A percentile compares a stretch with the other conserved stretches of the same genome.
These are phyloP conservation scores for Scutellaria minor DNA, from an alignment of 257 asterid species.

Conservation along the genomic window DNA sequence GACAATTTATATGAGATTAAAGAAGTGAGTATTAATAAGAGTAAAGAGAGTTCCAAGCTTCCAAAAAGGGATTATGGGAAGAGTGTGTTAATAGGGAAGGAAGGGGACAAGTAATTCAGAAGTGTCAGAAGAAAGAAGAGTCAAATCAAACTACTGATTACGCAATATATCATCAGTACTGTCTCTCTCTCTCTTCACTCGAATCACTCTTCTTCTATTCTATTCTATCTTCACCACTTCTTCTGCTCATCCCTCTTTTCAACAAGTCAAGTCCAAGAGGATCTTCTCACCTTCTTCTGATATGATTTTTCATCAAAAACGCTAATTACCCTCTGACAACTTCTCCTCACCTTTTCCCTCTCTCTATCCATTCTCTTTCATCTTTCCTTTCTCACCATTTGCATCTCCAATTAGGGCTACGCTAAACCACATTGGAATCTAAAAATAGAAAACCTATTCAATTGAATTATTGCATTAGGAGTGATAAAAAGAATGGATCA, in stretches of 20 bases:
- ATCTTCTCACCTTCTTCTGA: neutral
- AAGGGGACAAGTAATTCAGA: conserved; percentile 32
- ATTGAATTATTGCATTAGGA: too few species aligned
- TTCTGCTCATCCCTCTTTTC: too few species aligned
- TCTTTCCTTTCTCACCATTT: neutral
- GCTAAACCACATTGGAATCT: too few species aligned
- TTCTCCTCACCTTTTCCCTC: conserved; percentile 17
- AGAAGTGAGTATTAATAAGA: too few species aligned
- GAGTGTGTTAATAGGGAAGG: conserved; percentile 31
- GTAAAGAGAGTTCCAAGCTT: neutral
- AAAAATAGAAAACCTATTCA: too few species aligned
- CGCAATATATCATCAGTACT: conserved; percentile 32
- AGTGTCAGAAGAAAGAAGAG: conserved; percentile 32
- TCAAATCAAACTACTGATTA: conserved; percentile 39
- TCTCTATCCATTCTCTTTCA: neutral
- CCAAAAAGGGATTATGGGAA: conserved; percentile 36
- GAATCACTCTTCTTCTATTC: neutral
- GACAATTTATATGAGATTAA: too few species aligned
- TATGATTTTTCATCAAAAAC: neutral
- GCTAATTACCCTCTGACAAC: neutral
- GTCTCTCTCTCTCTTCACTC: neutral
- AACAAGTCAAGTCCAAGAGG: too few species aligned
- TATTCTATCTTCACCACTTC: neutral
- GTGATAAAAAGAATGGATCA: too few species aligned
- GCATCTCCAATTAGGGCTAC: too few species aligned